phyloP scores from a whole-genome alignment of 2,329 filamentous ascomycete genomes.

The Trichoderma harzianum region DNA sequence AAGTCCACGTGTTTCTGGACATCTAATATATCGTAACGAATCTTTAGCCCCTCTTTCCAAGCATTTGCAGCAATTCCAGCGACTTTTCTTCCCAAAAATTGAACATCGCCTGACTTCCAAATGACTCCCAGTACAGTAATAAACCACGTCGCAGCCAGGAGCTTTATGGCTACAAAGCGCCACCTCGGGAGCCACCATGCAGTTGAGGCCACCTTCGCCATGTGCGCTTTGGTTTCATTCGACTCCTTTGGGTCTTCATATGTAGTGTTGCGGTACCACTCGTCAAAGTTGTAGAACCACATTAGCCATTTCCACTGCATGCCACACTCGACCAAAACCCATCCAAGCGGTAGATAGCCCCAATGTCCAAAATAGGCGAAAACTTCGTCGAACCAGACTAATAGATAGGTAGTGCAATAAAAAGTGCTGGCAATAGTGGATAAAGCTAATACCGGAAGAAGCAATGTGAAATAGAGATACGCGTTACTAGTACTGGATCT shows the following conservation, averaged over 20 bases:
- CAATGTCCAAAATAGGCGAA: neutral
- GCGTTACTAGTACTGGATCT: neutral
- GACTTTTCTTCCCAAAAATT: neutral
- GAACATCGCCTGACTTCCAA: neutral
- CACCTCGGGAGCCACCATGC: neutral
- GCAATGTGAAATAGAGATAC: neutral
- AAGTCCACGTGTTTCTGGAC: neutral
- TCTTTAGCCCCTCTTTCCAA: neutral
- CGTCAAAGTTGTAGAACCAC: constrained; percentile 7
- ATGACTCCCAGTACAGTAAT: neutral
- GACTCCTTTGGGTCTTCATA: neutral
- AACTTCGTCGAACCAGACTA: neutral
- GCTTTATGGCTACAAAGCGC: neutral
- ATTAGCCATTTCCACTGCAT: constrained; percentile 10
- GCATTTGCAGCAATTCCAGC: neutral
- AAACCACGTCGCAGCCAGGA: neutral
- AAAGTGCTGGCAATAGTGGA: neutral
- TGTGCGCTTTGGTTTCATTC: neutral
- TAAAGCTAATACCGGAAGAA: neutral
- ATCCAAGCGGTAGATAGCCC: neutral
- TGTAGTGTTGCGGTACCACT: neutral
- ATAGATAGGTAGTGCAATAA: constrained; percentile 5
- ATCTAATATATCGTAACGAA: neutral
- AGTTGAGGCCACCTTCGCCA: neutral
- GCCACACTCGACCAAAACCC: neutral